phyloP scores from a whole-genome alignment of 2,329 filamentous ascomycete genomes.

The Penicillium brevicompactum region DNA sequence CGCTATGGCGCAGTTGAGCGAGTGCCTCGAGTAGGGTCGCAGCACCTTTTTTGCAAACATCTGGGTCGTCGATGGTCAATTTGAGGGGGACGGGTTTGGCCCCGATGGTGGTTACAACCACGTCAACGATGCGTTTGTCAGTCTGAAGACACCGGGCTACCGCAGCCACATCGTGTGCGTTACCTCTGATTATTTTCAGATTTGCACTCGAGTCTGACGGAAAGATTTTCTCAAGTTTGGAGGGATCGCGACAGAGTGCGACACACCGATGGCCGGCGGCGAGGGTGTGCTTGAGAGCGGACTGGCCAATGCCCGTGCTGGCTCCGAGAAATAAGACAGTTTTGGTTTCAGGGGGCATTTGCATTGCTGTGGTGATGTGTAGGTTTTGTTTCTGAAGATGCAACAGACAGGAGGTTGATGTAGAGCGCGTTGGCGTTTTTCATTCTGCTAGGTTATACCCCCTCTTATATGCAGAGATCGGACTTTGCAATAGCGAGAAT shows the following conservation, averaged over 20 bases:
- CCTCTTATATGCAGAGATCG: background rate
- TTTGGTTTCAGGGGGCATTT: conserved; percentile 15
- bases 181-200: conserved; percentile 53
- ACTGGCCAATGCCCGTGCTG: conserved; percentile 51
- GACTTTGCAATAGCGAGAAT: background rate
- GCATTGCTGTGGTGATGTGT: background rate
- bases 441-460: background rate
- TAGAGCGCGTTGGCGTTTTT: background rate
- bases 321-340: conserved; percentile 55
- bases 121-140: conserved; percentile 36
- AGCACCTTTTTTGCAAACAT: conserved; percentile 36
- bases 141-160: conserved; percentile 42
- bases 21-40: conserved; percentile 28
- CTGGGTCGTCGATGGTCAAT: conserved; percentile 36
- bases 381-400: background rate
- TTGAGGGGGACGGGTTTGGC: conserved; percentile 30
- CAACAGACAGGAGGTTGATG: background rate
- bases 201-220: conserved; percentile 35
- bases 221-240: conserved; percentile 52
- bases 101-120: conserved; percentile 54
- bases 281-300: conserved; percentile 49
- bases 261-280: conserved; percentile 47
- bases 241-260: conserved; percentile 53
- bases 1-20: conserved; percentile 11
- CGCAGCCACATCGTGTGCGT: conserved; percentile 45